Evolutionary conservation across 23 red algal species (phyloP), one percentile per base, ranked within the genome.

Genomic region (Pyropia yezoensis): DNA sequence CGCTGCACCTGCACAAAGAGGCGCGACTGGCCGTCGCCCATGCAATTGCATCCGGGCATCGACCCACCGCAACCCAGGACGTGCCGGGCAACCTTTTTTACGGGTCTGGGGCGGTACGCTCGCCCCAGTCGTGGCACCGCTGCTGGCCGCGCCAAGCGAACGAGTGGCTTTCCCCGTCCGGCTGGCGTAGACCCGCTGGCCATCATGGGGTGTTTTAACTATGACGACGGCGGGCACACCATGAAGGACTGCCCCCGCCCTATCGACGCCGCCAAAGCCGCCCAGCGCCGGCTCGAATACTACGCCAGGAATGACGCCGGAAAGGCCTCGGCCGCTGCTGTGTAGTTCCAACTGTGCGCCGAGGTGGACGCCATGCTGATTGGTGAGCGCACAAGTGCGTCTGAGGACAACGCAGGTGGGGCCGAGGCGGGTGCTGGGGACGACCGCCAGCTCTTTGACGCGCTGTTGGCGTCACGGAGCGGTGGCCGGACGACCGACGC

Each of bases 201-300:
- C n/a, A n/a, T n/a, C n/a, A n/a, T n/a, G n/a, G n/a, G n/a, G n/a
- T n/a, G 69, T 56, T 74, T 74, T 33, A 24, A 24, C 26, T 29
- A 8, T 28, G 62, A 66, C 5, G 18, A 18, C 5, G 19, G 2
- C 19, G 28, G 3, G 19, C 62, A 66, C 26, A 28, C 19, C 25
- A 18, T 24, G 19, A 66, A 66, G 62, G n/a, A 66, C 62, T 66
- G 62, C 34, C 62, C 28, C 18, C 62, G 26, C 28, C 62, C 28
- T 1, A 20, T 66, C 5, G 34, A 66, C 28, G 62, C 26, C 34
- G 62, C 62, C 19, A 66, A 33, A 32, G 62, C 34, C 1, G 62
- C 62, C 5, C 18, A 18, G 23, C 21, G 62, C 7, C 18, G 26
- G 28, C 19, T 66, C 18, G 28, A 66, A 2, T 66, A 66, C 7